Base-by-base conservation (phyloP, 176 grass and related monocot genomes). In the Urochloa ruziziensis region DNA sequence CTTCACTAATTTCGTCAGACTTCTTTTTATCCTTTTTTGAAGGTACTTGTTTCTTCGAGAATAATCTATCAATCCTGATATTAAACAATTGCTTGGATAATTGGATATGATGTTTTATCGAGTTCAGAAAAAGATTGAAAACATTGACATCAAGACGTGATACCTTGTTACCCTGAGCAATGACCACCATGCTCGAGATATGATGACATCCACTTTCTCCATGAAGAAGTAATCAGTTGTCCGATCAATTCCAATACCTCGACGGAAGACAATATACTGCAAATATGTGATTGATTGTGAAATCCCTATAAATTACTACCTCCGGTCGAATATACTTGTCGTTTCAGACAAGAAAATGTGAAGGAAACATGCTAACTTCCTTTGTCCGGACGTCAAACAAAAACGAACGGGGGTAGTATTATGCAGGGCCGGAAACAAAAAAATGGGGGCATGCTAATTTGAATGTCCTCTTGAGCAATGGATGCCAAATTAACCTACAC, bases 201-300 rank as follows among this genome's bases (percentile, higher is more conserved):
- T 86, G 57, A 98, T 94, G 43, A 98, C 84, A 88, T 98, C 87
- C 40, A 98, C 80, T 88, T 98, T 98, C 77, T 92, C 93, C 85
- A 98, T 87, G 73, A 94, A 82, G 82, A 98, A 98, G 62, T 89
- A 98, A 67, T 95, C 83, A 47, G 89, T 92, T 78, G 93, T 98
- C 67, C 0, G 67, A 77, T 98, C 96, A 59, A 89, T 87, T 59
- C 93, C 96, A 83, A 94, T 92, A 28, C 93, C 96, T 63, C 96
- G 89, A 23, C 96, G 96, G 80, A 98, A 98, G 43, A 98, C 64
- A 56, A 98, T 82, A 82, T 89, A 98, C 96, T 98, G 80, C 48
- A 79, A 70, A 73, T n/a, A 62, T 28, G 17, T 48, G 27, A 6
- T 82, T 57, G 10, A 44, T 43, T 49, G 15, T 30, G 36, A 59